These are phyloP conservation scores for Globisporangium recalcitrans DNA, from an alignment of 352 stramenopile genomes.

Conservation along the genomic window DNA sequence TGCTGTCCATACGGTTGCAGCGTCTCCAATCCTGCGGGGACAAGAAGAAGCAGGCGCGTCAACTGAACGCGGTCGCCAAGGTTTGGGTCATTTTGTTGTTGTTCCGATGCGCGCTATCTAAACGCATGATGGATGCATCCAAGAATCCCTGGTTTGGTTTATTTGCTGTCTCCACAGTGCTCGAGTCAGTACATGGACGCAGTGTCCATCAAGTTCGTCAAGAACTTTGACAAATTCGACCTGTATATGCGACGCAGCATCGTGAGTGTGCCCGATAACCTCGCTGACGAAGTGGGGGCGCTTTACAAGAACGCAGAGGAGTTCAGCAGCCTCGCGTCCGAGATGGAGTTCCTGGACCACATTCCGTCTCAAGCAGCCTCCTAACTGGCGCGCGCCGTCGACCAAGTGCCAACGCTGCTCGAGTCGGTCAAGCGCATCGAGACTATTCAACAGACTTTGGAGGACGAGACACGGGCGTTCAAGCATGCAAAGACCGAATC, in stretches of 20 bases:
- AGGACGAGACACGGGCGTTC: constrained; percentile 41
- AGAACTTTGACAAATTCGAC: constrained; percentile 85
- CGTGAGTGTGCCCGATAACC: constrained; percentile 40
- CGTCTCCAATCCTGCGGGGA: constrained; percentile 20
- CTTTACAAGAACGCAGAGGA: no score
- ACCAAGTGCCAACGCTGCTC: constrained; percentile 36
- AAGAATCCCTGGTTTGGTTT: neutral
- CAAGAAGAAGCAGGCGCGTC: constrained; percentile 58
- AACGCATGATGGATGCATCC: neutral
- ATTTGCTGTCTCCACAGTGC: constrained; percentile 18
- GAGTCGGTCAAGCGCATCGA: constrained; percentile 48
- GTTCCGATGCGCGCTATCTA: neutral
- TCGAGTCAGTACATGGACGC: constrained; percentile 57
- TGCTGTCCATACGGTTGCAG: neutral
- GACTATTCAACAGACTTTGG: constrained; percentile 33
- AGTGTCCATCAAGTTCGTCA: constrained; percentile 57
- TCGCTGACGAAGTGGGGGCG: constrained; percentile 41
- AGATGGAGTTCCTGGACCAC: constrained; percentile 48
- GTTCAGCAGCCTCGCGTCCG: constrained; percentile 30
- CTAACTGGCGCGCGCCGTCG: constrained; percentile 38
- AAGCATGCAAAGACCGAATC: constrained; percentile 54
- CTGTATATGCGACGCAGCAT: constrained; percentile 77
- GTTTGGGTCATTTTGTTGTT: constrained; percentile 15
- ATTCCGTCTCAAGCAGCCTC: constrained; percentile 31
- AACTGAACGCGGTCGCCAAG: constrained; percentile 60